phyloP scores from a whole-genome alignment of 495 filamentous ascomycete species.

The Penicillium mononematosum region DNA sequence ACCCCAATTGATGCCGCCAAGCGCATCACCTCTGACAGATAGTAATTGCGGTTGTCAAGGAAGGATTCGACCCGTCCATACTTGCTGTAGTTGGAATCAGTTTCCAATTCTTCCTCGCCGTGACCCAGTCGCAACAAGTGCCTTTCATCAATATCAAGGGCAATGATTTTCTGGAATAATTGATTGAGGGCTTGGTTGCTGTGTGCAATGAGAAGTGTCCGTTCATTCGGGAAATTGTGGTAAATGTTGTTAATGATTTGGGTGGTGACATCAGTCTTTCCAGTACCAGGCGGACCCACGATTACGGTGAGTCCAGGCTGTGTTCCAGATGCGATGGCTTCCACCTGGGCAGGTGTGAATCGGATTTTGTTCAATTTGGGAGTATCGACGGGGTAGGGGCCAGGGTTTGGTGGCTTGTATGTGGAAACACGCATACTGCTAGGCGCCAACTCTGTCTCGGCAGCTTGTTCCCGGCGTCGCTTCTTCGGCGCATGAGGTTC shows the following conservation, averaged over 20 bases:
- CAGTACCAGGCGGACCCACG: conserved; percentile 92
- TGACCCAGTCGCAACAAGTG: conserved; percentile 92
- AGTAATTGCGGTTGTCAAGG: conserved; percentile 78
- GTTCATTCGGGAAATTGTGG: conserved; percentile 91
- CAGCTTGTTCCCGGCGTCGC: conserved; percentile 70
- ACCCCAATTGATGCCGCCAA: conserved; percentile 80
- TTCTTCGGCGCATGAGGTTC: conserved; percentile 69
- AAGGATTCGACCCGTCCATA: conserved; percentile 94
- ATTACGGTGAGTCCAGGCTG: conserved; percentile 95
- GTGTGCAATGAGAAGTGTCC: conserved; percentile 90
- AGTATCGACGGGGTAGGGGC: conserved; percentile 86
- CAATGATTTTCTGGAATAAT: conserved; percentile 96
- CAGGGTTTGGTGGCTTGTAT: conserved; percentile 86
- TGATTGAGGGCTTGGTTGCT: conserved; percentile 98
- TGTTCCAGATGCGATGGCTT: conserved; percentile 89
- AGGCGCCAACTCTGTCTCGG: conserved; percentile 56
- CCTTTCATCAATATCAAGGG: conserved; percentile 90
- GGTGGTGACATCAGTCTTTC: conserved; percentile 97
- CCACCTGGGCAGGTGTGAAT: conserved; percentile 88
- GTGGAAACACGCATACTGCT: conserved; percentile 79
- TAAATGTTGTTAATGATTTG: conserved; percentile 99
- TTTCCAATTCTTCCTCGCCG: conserved; percentile 90
- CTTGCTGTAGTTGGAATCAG: conserved; percentile 87
- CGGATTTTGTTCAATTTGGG: conserved; percentile 80
- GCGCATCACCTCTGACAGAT: conserved; percentile 81